A percentile compares a stretch with the other conserved stretches of the same genome.
phyloP scores from a whole-genome alignment of 2,329 filamentous ascomycete species.

The Penicillium rolfsii region DNA sequence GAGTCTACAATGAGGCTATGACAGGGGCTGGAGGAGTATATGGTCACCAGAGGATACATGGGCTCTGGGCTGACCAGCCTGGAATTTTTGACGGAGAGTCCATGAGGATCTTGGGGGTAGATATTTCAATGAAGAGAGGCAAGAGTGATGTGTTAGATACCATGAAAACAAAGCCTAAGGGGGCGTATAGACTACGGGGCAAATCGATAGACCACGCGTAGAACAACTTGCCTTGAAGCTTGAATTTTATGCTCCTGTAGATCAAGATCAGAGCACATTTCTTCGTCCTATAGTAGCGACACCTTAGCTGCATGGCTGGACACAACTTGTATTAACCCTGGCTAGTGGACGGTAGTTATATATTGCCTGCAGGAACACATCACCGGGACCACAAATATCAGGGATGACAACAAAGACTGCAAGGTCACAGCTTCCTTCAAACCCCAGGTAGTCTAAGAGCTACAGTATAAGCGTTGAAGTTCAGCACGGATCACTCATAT shows the following conservation, averaged over 20 bases:
- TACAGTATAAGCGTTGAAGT: not conserved
- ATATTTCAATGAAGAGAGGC: not conserved
- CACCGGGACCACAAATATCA: not conserved
- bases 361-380: not conserved
- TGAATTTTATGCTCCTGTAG: not conserved
- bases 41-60: not conserved
- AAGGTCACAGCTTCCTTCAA: not conserved
- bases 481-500: not conserved
- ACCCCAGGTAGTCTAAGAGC: not conserved
- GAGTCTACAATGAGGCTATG: not conserved
- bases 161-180: not conserved
- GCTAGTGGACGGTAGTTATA: not conserved
- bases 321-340: not conserved
- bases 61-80: not conserved
- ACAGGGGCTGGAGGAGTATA: not conserved
- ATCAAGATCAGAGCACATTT: not conserved
- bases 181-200: not conserved
- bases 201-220: not conserved
- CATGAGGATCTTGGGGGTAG: not conserved
- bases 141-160: not conserved
- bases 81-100: not conserved
- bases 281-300: too few species aligned
- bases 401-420: not conserved
- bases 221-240: not conserved
- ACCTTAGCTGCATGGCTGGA: too few species aligned